Evolutionary conservation across 495 filamentous ascomycete species (phyloP).

Genomic region (Staphylotrichum tortipilum): DNA sequence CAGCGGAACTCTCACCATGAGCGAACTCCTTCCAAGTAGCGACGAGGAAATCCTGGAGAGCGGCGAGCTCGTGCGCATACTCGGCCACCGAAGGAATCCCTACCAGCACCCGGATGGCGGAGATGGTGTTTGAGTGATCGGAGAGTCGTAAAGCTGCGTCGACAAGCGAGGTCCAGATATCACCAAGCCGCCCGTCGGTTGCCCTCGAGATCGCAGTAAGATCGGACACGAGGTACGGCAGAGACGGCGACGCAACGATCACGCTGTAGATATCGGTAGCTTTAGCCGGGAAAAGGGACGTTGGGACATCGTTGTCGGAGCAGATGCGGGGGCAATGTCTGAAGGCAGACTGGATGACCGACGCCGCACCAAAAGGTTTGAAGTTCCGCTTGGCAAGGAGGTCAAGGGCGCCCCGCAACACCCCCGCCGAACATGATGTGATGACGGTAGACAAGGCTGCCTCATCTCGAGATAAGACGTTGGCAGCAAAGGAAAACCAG

Average conservation of each 20-base stretch:
- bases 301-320: conserved; percentile 7
- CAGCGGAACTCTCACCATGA: conserved; percentile 4
- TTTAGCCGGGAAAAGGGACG: conserved; percentile 14
- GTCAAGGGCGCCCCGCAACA: conserved; percentile 27
- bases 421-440: conserved; percentile 10
- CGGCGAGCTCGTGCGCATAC: conserved; percentile 18
- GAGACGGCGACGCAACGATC: conserved; percentile 27
- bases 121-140: conserved; percentile 8
- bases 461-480: conserved; percentile 19
- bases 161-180: conserved; percentile 30
- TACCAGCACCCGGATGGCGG: conserved; percentile 32
- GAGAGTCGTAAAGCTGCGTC: conserved; percentile 21
- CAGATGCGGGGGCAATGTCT: conserved; percentile 22
- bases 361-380: conserved; percentile 74
- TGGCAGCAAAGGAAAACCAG: conserved; percentile 52
- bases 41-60: conserved; percentile 35
- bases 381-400: conserved; percentile 51
- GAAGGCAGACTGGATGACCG: conserved; percentile 44
- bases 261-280: conserved; percentile 12
- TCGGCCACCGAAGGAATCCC: conserved; percentile 23
- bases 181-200: conserved; percentile 32
- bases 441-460: conserved; percentile 4
- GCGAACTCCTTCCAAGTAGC: conserved; percentile 27
- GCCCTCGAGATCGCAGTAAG: conserved; percentile 21
- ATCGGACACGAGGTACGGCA: conserved; percentile 28